phyloP scores from a whole-genome alignment of 148 eudicot genomes.

The Silene conica region DNA sequence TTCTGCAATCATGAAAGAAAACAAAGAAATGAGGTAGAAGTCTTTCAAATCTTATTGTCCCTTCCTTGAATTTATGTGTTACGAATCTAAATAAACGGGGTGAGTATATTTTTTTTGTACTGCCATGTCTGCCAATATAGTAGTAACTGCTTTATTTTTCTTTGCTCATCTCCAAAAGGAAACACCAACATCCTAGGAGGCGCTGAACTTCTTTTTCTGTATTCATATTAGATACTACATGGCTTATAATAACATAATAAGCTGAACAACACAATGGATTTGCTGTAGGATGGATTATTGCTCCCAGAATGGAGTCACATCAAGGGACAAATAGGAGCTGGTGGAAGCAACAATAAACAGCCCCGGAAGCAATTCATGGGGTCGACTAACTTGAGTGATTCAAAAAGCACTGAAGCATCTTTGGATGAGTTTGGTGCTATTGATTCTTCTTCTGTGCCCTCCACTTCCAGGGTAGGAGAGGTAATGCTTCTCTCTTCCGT shows the following conservation, averaged over 20 bases:
- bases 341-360: conserved; percentile 60
- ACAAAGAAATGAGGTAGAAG: conserved; percentile 81
- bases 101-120: too few species aligned
- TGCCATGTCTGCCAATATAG: too few species aligned
- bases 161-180: too few species aligned
- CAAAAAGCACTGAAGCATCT: conserved; percentile 60
- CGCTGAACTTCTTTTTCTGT: too few species aligned
- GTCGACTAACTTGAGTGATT: conserved; percentile 49
- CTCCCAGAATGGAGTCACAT: conserved; percentile 59
- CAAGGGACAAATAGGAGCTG: conserved; percentile 52
- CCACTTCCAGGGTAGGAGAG: conserved; percentile 62
- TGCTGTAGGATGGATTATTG: conserved; percentile 51
- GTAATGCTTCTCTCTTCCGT: conserved; percentile 31
- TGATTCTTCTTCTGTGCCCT: conserved; percentile 61
- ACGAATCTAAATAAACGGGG: too few species aligned
- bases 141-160: too few species aligned
- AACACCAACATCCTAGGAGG: too few species aligned
- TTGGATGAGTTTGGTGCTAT: conserved; percentile 63
- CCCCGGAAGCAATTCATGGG: conserved; percentile 64
- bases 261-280: not conserved
- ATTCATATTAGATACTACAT: too few species aligned
- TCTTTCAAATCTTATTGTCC: not conserved
- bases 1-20: conserved; percentile 80
- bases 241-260: not conserved
- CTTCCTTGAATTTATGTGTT: too few species aligned